Conservation (phyloP, 441 rosid genomes). For the Dalechampia spathulata region DNA sequence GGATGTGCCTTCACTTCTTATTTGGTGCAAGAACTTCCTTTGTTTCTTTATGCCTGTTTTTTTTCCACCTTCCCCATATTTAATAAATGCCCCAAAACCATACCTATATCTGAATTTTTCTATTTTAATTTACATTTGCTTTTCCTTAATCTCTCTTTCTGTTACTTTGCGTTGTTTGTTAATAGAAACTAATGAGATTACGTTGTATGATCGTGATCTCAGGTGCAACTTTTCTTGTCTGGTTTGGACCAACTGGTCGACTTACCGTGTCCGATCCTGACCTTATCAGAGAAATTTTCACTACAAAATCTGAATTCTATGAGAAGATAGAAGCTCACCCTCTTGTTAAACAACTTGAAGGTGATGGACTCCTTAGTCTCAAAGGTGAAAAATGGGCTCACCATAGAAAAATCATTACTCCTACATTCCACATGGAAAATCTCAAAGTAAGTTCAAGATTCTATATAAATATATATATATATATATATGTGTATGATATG, state of each 20-base stretch:
- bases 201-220: not conserved
- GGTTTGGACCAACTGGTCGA: constrained; percentile 96
- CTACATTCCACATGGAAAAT: constrained; percentile 90
- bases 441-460: constrained; percentile 51
- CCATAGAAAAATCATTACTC: constrained; percentile 79
- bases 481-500: not conserved
- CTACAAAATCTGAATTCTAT: constrained; percentile 62
- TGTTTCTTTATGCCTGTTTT: not conserved
- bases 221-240: constrained; percentile 90
- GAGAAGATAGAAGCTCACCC: constrained; percentile 93
- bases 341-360: constrained; percentile 87
- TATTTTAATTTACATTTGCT: not conserved
- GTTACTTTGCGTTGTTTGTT: not conserved
- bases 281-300: constrained; percentile 75
- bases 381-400: constrained; percentile 94
- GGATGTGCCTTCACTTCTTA: constrained; percentile 31
- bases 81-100: not conserved
- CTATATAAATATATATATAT: not conserved
- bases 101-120: not conserved
- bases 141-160: not conserved
- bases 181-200: not conserved
- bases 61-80: not conserved
- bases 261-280: constrained; percentile 87
- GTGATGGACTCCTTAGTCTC: constrained; percentile 86
- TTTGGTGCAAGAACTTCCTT: constrained; percentile 24